A percentile compares a stretch with the other conserved stretches of the same genome.
Conservation (phyloP, 2,329 filamentous ascomycete genomes). For the Rutstroemia sp. region DNA sequence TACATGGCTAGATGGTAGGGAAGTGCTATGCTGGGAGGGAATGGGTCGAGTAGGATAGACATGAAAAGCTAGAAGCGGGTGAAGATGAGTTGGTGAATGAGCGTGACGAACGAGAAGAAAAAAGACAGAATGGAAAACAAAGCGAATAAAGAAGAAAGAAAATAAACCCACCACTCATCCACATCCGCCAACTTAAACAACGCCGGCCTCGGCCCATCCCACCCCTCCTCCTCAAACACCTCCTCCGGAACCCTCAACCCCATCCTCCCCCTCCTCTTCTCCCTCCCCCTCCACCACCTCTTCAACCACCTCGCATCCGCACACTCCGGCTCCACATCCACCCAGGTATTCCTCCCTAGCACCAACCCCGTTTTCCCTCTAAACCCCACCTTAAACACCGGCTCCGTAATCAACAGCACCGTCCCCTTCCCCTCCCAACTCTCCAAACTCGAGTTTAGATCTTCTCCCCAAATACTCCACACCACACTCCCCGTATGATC, state of each 20-base stretch:
- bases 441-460: constrained; percentile 35
- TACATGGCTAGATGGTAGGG: background rate
- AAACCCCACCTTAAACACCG: constrained; percentile 21
- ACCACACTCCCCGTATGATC: constrained; percentile 48
- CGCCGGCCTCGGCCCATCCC: constrained; percentile 27
- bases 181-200: constrained; percentile 38
- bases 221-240: constrained; percentile 33
- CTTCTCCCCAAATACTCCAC: constrained; percentile 48
- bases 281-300: constrained; percentile 37
- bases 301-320: constrained; percentile 47
- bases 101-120: background rate
- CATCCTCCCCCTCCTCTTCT: constrained; percentile 40
- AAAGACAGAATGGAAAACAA: too few species aligned
- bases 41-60: too few species aligned
- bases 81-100: too few species aligned
- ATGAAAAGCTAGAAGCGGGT: too few species aligned
- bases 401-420: constrained; percentile 39
- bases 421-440: constrained; percentile 41
- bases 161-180: constrained; percentile 31
- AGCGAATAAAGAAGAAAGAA: background rate
- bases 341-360: constrained; percentile 36
- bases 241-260: constrained; percentile 40
- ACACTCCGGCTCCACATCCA: constrained; percentile 49
- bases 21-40: background rate
- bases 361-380: constrained; percentile 25